Conservation (phyloP, 2,329 filamentous ascomycete species). For the Tolypocladium tundrense region DNA sequence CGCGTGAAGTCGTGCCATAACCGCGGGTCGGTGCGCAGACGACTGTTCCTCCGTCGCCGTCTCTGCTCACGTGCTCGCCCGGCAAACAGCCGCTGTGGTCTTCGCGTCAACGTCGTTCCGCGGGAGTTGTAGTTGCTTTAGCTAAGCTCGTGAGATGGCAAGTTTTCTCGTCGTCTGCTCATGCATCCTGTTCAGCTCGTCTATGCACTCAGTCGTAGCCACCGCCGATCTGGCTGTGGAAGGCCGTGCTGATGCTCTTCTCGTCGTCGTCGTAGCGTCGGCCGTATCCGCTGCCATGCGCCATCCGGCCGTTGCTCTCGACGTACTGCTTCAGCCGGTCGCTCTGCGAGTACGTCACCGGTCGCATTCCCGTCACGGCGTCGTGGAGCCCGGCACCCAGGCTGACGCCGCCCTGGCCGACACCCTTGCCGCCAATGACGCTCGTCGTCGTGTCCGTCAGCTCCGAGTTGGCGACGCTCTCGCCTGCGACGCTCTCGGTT, state of each 20-base stretch:
- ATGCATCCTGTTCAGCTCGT: slow-evolving; percentile 13
- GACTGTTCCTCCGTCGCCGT: neutral
- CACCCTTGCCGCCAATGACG: slow-evolving; percentile 63
- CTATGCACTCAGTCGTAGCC: slow-evolving; percentile 38
- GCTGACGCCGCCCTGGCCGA: slow-evolving; percentile 79
- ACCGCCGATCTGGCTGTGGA: slow-evolving; percentile 83
- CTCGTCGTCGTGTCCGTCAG: slow-evolving; percentile 75
- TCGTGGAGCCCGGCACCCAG: slow-evolving; percentile 71
- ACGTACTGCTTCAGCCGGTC: slow-evolving; percentile 93
- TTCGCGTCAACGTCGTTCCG: neutral
- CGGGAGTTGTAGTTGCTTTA: neutral
- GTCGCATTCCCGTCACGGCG: slow-evolving; percentile 53
- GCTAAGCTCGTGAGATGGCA: slow-evolving; percentile 7
- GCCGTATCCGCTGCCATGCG: slow-evolving; percentile 56
- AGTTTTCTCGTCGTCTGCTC: slow-evolving; percentile 15
- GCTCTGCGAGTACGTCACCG: slow-evolving; percentile 46
- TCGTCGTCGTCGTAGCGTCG: slow-evolving; percentile 82
- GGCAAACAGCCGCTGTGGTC: neutral
- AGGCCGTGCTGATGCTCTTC: slow-evolving; percentile 91
- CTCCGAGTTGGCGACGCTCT: slow-evolving; percentile 87
- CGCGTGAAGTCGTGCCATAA: neutral
- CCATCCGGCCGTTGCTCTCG: slow-evolving; percentile 67
- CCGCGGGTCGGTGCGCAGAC: neutral
- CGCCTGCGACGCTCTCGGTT: slow-evolving; percentile 74
- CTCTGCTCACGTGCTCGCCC: neutral